A percentile compares a stretch with the other conserved stretches of the same genome.
Evolutionary conservation across 2,329 filamentous ascomycete genomes (phyloP).

Genomic region (Alternaria hordeiaustralica): DNA sequence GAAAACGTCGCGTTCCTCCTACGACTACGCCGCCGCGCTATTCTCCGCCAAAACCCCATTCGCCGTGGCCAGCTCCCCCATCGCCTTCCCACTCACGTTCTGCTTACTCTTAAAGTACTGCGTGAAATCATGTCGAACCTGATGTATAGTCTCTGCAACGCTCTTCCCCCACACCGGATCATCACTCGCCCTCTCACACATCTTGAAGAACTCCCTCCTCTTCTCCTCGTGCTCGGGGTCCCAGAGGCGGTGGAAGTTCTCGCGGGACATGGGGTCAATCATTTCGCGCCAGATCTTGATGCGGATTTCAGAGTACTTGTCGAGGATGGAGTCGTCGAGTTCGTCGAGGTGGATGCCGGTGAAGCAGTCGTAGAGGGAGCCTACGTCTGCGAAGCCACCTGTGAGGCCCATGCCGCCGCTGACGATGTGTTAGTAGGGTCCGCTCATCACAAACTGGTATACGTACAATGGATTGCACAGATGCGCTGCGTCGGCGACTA

Average conservation of each 20-base stretch:
- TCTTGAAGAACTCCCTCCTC: slow-evolving; percentile 42
- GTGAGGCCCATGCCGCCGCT: slow-evolving; percentile 67
- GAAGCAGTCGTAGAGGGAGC: slow-evolving; percentile 67
- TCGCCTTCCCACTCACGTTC: slow-evolving; percentile 1
- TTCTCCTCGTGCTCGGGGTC: slow-evolving; percentile 35
- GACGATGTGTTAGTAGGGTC: slow-evolving; percentile 5
- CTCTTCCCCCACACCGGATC: slow-evolving; percentile 39
- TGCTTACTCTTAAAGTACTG: slow-evolving; percentile 45
- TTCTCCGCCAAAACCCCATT: slow-evolving; percentile 12
- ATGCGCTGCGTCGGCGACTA: slow-evolving; percentile 69
- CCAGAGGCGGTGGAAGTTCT: slow-evolving; percentile 50
- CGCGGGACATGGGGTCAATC: slow-evolving; percentile 47
- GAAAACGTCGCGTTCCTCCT: not conserved
- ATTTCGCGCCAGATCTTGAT: slow-evolving; percentile 45
- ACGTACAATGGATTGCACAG: slow-evolving; percentile 58
- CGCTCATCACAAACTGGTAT: not conserved
- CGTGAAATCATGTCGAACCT: slow-evolving; percentile 44
- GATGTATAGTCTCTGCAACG: slow-evolving; percentile 33
- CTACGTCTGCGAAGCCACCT: slow-evolving; percentile 69
- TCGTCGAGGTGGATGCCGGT: slow-evolving; percentile 43
- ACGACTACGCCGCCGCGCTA: slow-evolving; percentile 8
- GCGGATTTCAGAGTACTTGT: slow-evolving; percentile 44
- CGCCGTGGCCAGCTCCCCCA: not conserved
- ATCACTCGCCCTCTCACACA: slow-evolving; percentile 38
- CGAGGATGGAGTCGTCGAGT: slow-evolving; percentile 44